phyloP scores from a whole-genome alignment of 192 early-diverging fungal species.

The Backusella sp. region DNA sequence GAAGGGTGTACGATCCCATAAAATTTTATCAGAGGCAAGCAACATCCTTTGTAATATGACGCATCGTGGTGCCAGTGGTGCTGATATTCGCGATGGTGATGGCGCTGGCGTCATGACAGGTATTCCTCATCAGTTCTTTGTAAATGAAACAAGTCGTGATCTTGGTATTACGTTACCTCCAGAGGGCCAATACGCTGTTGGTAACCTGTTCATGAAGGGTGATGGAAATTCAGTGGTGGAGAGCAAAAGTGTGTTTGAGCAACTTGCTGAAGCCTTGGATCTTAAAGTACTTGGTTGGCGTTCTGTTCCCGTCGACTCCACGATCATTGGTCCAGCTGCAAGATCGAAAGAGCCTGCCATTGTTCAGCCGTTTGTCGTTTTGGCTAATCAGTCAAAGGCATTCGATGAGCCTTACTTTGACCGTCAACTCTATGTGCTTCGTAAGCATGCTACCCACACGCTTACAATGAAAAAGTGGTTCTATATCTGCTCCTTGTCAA shows the following conservation, averaged over 20 bases:
- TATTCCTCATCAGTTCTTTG: constrained; percentile 91
- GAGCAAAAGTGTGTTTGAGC: constrained; percentile 73
- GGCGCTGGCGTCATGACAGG: constrained; percentile 97
- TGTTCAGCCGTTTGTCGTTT: constrained; percentile 87
- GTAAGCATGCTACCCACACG: constrained; percentile 87
- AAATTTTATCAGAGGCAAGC: constrained; percentile 87
- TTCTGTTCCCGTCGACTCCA: constrained; percentile 76
- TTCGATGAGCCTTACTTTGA: constrained; percentile 70
- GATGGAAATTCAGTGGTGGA: constrained; percentile 63
- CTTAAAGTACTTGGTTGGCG: constrained; percentile 90
- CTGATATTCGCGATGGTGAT: constrained; percentile 95
- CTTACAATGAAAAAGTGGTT: constrained; percentile 89
- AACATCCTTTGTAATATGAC: constrained; percentile 98
- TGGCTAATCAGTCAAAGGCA: constrained; percentile 38
- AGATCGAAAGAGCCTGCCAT: constrained; percentile 92
- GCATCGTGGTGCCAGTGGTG: constrained; percentile 95
- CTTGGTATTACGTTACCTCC: constrained; percentile 70
- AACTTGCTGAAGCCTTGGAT: constrained; percentile 71
- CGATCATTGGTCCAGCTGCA: constrained; percentile 88
- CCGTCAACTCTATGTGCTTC: constrained; percentile 84
- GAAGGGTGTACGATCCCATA: constrained; percentile 81
- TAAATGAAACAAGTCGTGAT: constrained; percentile 55
- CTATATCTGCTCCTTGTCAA: constrained; percentile 96
- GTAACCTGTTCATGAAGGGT: constrained; percentile 92
- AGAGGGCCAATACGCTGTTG: constrained; percentile 89